Evolutionary conservation across 2,329 filamentous ascomycete genomes (phyloP), one percentile per base, ranked within the genome.

Genomic region (Clarireedia homoeocarpa): DNA sequence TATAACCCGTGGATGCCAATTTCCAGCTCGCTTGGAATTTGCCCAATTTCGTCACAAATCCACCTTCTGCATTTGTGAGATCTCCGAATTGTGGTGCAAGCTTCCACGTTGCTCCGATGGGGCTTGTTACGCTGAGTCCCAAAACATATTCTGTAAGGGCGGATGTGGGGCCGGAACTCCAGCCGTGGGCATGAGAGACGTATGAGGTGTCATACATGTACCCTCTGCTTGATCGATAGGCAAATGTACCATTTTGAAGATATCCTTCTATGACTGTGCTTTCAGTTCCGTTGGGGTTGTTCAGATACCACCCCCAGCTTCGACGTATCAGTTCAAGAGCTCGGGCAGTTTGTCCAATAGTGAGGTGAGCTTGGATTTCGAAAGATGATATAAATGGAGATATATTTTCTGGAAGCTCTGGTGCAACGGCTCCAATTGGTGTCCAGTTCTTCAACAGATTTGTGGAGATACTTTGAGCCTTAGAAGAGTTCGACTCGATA

Each of bases 221-320:
- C 0, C 80, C 80, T 10, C 75, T 68, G 48, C 74, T 70, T 34
- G 71, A 72, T 2, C 80, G 73, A 63, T 85, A 86, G 1, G 75
- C 77, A 60, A 81, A 86, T 0, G 72, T 76, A 1, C 79, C 80
- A 58, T 84, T 74, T 0, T 66, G 66, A 1, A 81, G 71, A 59
- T 81, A 83, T 0, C 81, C 82, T 65, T 85, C 82, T 27, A 83
- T 74, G 6, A 82, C 74, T 1, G 82, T 84, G 39, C 74, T 78
- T 58, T 77, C 71, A 0, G 80, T 83, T 6, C 80, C 80, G 61
- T 81, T 78, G 0, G 75, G 72, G 53, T 83, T 76, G 58, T 76
- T 72, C 14, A 82, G 68, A 62, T 84, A 83, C 79, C 80, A 83
- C 4, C 82, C 82, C 81, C 82, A 85, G 51, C 71, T 74, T n/a